Evolutionary conservation across 2,329 filamentous ascomycete species (phyloP).

Genomic region (Fusarium proliferatum): DNA sequence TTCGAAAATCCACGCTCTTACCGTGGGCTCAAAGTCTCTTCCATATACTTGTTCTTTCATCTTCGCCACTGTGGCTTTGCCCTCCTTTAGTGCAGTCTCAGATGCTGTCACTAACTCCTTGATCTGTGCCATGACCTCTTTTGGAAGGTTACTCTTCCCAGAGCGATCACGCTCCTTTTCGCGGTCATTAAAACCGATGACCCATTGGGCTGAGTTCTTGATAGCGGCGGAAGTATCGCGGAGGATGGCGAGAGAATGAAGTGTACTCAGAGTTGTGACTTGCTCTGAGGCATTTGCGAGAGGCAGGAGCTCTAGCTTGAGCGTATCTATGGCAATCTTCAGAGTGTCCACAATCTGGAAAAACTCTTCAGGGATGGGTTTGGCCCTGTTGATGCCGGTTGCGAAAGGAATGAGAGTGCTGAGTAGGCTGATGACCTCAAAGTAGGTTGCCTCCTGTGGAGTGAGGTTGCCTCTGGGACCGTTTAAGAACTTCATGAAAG

Average conservation of each 20-base stretch:
- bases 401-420: constrained; percentile 50
- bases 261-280: constrained; percentile 46
- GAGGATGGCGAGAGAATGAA: constrained; percentile 53
- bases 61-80: constrained; percentile 45
- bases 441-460: constrained; percentile 56
- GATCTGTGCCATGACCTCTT: constrained; percentile 50
- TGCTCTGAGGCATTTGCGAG: constrained; percentile 26
- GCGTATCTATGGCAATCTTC: constrained; percentile 27
- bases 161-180: constrained; percentile 55
- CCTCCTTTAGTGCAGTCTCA: constrained; percentile 48
- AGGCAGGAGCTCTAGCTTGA: constrained; percentile 27
- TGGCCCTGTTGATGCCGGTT: constrained; percentile 39
- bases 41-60: constrained; percentile 47
- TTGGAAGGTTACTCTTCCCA: constrained; percentile 52
- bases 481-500: constrained; percentile 54
- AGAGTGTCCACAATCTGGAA: constrained; percentile 40
- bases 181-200: constrained; percentile 51
- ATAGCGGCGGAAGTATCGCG: constrained; percentile 53
- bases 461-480: constrained; percentile 51
- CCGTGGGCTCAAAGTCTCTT: constrained; percentile 41
- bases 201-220: constrained; percentile 49
- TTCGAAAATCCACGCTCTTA: constrained; percentile 48
- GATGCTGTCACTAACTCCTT: constrained; percentile 50
- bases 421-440: constrained; percentile 56
- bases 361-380: constrained; percentile 40